These are phyloP conservation scores for Pleurotus citrinopileatus DNA, from an alignment of 768 basidiomycete species.

Conservation along the genomic window DNA sequence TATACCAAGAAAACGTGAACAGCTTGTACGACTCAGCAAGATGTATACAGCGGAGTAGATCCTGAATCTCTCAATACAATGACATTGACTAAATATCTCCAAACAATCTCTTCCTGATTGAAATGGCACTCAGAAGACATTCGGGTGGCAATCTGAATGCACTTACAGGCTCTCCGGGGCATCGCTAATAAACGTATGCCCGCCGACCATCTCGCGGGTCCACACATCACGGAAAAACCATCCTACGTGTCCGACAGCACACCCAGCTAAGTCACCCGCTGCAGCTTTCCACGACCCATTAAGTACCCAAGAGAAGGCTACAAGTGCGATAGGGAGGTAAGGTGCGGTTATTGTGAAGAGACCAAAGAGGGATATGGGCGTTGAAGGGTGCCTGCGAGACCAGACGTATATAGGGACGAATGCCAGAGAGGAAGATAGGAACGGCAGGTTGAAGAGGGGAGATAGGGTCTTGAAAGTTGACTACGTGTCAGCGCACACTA, in stretches of 20 bases:
- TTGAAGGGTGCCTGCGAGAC: conserved; percentile 91
- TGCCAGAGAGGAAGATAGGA: conserved; percentile 89
- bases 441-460: conserved; percentile 87
- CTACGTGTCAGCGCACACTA: neutral
- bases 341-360: conserved; percentile 93
- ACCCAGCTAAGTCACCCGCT: conserved; percentile 77
- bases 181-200: conserved; percentile 67
- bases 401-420: conserved; percentile 97
- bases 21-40: too few species aligned
- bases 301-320: conserved; percentile 80
- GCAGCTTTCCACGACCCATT: conserved; percentile 86
- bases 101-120: conserved; percentile 59
- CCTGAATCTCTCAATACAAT: too few species aligned
- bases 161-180: conserved; percentile 71
- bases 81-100: conserved; percentile 41
- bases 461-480: conserved; percentile 58
- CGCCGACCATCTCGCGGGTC: conserved; percentile 84
- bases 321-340: conserved; percentile 90
- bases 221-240: conserved; percentile 88
- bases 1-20: conserved; percentile 11
- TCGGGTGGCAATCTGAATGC: conserved; percentile 11
- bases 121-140: conserved; percentile 6
- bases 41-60: too few species aligned
- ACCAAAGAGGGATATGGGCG: conserved; percentile 95
- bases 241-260: conserved; percentile 82